Evolutionary conservation across 257 asterid species (phyloP), one percentile per base, ranked within the genome.

Genomic region (Galeopsis tetrahit): DNA sequence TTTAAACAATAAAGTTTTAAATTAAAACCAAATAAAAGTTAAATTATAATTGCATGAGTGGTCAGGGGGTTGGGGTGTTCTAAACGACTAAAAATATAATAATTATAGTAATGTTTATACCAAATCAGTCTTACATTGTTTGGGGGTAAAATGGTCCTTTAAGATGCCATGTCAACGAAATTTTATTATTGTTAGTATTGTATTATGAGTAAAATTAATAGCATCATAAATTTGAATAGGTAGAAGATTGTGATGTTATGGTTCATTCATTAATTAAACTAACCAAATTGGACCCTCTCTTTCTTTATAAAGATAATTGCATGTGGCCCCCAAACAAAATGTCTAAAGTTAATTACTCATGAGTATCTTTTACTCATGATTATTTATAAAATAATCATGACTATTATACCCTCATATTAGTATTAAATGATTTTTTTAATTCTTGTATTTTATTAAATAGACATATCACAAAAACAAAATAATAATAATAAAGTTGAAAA

Each of bases 261-360:
- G 34, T n/a, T 57, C 11, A 68, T 40, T 68, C 40, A 68, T 40
- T 68, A 53, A 75, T 44, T 40, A 51, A 61, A 36, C 11, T 38
- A 43, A 15, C 52, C 31, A 51, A 51, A 2, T 17, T 66, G 46
- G 61, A 32, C 39, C 43, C 38, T 17, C 4, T 13, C 57, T n/a
- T n/a, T 60, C 32, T 49, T 48, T 17, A 44, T 46, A 67, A 46
- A 17, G 58, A 58, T 43, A 56, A 14, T 42, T 53, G 7, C 21
- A 38, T 15, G 38, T 59, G 74, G 63, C 3, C 48, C 44, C 68
- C 62, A 67, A 10, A 2, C 4, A 10, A 32, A 32, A 55, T 33
- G 10, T 51, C 15, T 42, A 76, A 71, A 48, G 65, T 6, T 49
- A 3, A 66, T 66, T 32, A 64, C 35, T 70, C 68, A 66, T 67